Evolutionary conservation across 2,329 filamentous ascomycete genomes (phyloP).

Genomic region (Penicillium crustosum): DNA sequence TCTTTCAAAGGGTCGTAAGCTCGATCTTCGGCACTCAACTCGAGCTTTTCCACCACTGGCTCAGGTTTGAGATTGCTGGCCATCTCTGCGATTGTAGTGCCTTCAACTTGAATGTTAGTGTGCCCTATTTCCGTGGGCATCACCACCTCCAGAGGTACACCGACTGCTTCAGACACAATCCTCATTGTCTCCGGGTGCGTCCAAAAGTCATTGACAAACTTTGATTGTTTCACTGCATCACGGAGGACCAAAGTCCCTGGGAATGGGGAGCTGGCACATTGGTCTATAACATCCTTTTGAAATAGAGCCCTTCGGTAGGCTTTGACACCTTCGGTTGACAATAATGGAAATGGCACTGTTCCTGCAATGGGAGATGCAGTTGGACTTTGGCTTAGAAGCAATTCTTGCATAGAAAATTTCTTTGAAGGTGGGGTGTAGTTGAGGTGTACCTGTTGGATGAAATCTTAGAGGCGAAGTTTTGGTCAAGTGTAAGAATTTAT

Average conservation of each 20-base stretch:
- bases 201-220: constrained; percentile 28
- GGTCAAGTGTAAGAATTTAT: too few relatives aligned
- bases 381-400: constrained; percentile 7
- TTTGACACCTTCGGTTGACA: constrained; percentile 13
- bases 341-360: constrained; percentile 14
- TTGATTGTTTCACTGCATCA: constrained; percentile 22
- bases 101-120: constrained; percentile 27
- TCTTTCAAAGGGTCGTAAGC: constrained; percentile 22
- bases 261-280: constrained; percentile 17
- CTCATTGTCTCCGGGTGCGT: constrained; percentile 24
- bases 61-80: constrained; percentile 16
- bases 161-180: constrained; percentile 24
- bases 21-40: constrained; percentile 14
- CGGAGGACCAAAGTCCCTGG: constrained; percentile 25
- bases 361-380: constrained; percentile 12
- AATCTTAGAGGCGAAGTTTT: neutral
- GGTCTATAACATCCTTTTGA: constrained; percentile 9
- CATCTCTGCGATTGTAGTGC: constrained; percentile 19
- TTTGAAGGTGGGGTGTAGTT: constrained; percentile 13
- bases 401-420: constrained; percentile 15
- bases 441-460: constrained; percentile 15
- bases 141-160: constrained; percentile 22
- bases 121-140: constrained; percentile 30
- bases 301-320: constrained; percentile 17
- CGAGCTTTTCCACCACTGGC: constrained; percentile 15